phyloP scores from a whole-genome alignment of 1,139 yeast genomes.

The Suhomyces chickasaworum region DNA sequence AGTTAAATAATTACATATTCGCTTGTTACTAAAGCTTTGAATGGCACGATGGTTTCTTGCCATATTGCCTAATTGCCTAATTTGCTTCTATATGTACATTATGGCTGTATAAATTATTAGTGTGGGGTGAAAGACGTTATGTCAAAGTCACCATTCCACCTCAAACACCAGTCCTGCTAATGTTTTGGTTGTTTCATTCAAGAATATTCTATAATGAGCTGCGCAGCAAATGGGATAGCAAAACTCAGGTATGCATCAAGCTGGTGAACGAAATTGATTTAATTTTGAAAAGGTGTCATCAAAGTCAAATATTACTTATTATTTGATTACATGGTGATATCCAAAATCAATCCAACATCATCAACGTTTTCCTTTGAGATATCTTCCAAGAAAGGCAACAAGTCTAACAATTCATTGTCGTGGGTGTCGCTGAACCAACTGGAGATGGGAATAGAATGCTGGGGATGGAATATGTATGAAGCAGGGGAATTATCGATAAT shows the following conservation, averaged over 20 bases:
- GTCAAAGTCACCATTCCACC: constrained; percentile 9
- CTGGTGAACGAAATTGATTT: neutral
- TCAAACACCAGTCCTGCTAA: constrained; percentile 23
- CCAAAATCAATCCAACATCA: constrained; percentile 83
- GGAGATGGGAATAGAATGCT: constrained; percentile 96
- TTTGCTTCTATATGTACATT: constrained; percentile 10
- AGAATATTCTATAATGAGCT: constrained; percentile 11
- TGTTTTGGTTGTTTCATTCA: constrained; percentile 15
- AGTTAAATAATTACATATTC: neutral
- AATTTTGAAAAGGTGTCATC: no score
- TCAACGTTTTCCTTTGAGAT: constrained; percentile 67
- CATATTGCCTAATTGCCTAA: no score
- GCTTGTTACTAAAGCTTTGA: neutral
- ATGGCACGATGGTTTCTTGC: neutral
- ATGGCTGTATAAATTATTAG: constrained; percentile 13
- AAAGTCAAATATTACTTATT: no score
- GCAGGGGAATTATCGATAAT: constrained; percentile 98
- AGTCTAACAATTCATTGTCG: constrained; percentile 90
- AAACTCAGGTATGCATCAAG: constrained; percentile 4
- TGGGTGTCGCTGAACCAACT: constrained; percentile 98
- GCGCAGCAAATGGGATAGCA: constrained; percentile 10
- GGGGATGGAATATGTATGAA: constrained; percentile 94
- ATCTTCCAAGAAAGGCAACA: constrained; percentile 89
- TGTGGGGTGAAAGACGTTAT: constrained; percentile 6
- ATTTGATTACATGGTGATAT: constrained; percentile 51